Evolutionary conservation across 164 flowering plant species (phyloP), one percentile per base, ranked within the genome.

Genomic region (Taxillus chinensis): DNA sequence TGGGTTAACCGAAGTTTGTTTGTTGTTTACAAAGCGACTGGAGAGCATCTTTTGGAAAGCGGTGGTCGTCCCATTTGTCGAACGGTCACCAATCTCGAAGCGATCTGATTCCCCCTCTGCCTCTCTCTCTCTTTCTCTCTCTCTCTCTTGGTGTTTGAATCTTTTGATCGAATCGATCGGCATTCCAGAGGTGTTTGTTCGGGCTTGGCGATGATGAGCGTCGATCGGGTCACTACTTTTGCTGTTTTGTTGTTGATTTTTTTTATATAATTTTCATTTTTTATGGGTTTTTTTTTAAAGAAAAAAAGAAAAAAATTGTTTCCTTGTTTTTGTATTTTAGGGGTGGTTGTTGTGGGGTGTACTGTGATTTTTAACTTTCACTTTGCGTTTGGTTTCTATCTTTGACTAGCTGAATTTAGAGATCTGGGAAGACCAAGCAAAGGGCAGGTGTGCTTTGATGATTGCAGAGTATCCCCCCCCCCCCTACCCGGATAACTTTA

Each of bases 21-120:
- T 14, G 73, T 52, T 41, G 77, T 66, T 61, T 53, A 70, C 75
- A 73, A 68, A 67, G 78, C 56, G 59, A 51, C 67, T 55, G 51
- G 66, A 70, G 79, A 78, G 89, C 83, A 84, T 84, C 80, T 82
- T 80, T 84, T 77, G 89, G 77, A 84, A 84, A 78, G 84, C 75
- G 86, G 75, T 78, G 73, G 80, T 76, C 77, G 80, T 81, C 79
- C 75, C 68, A 67, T 75, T 78, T 82, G 84, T 77, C 80, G 65
- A 75, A 74, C 76, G 39, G 42, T 58, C 82, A 55, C 77, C 79
- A 77, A 81, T 78, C 86, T 82, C 83, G 7, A 82, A 78, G 71
- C 78, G 74, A 76, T 73, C 80, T 66, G 77, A 79, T 78, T 77
- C 81, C 74, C 73, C 74, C 81, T 75, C 71, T 71, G 46, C 39